Evolutionary conservation across 208 protist species (phyloP), one percentile per base, ranked within the genome.

Genomic region (Lotmaria passim): DNA sequence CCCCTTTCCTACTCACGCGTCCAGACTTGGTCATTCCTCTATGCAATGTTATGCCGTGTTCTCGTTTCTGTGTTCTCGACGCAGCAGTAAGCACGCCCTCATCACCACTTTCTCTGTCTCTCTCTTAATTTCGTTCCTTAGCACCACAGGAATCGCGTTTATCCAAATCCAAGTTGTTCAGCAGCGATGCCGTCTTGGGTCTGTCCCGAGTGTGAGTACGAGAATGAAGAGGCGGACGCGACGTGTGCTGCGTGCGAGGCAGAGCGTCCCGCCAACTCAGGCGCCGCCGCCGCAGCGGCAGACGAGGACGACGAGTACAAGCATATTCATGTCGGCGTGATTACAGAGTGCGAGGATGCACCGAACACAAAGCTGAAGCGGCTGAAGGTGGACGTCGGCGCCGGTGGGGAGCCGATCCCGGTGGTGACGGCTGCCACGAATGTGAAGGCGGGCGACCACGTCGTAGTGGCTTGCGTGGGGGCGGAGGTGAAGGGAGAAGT

Each of bases 381-480:
- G 53, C 78, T 95, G n/a, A 79, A 80, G 48, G 77, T 94, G n/a
- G 64, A 90, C 46, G 79, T 95, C 3, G 89, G 87, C 24, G 72
- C 10, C 0, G n/a, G n/a, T n/a, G 81, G 31, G 5, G 70, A 64
- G 41, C 65, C 74, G 23, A 63, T 95, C 17, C 73, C 75, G 23
- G 75, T 95, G n/a, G 87, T 93, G 53, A 93, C 90, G 47, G 85
- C 85, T 38, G 90, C 90, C 8, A 73, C 82, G 26, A 95, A 93
- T 58, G 90, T 91, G 12, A 70, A 65, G 31, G 77, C 75, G 17
- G 90, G 83, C 21, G 51, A 71, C 14, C 69, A 63, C n/a, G 71
- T 90, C 1, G 87, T 91, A 2, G 76, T 95, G 19, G 90, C 90
- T 19, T 83, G 73, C 21, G 86, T 90, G 7, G 90, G 90, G 31